Evolutionary conservation across 352 stramenopile genomes (phyloP).

Genomic region (Phytophthora litchii): DNA sequence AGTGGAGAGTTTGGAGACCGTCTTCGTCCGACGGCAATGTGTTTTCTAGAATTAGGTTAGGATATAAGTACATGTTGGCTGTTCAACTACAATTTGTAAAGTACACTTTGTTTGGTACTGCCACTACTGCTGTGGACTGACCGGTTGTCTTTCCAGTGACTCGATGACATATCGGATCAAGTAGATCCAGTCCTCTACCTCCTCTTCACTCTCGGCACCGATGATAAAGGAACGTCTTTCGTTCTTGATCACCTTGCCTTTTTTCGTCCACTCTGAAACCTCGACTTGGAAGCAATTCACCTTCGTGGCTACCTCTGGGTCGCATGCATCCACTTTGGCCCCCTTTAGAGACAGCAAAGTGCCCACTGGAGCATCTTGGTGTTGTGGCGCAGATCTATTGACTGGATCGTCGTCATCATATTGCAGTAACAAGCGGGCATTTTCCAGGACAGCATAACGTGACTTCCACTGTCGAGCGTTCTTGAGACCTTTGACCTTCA

Average conservation of each 20-base stretch:
- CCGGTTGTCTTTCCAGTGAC: conserved; percentile 68
- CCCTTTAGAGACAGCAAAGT: conserved; percentile 76
- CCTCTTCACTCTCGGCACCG: conserved; percentile 70
- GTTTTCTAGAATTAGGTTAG: no score
- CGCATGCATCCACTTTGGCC: conserved; percentile 75
- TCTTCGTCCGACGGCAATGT: no score
- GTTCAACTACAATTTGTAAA: conserved; percentile 4
- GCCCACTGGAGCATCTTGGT: conserved; percentile 37
- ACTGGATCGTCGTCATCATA: conserved; percentile 60
- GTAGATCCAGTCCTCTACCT: conserved; percentile 87
- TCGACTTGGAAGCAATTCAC: conserved; percentile 88
- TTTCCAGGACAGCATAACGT: conserved; percentile 81
- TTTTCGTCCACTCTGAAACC: conserved; percentile 85
- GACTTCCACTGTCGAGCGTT: conserved; percentile 81
- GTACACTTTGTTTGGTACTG: conserved; percentile 4
- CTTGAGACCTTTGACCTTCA: conserved; percentile 69
- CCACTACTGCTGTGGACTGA: conserved; percentile 12
- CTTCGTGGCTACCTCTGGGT: conserved; percentile 72
- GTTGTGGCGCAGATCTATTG: conserved; percentile 16
- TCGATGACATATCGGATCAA: conserved; percentile 89
- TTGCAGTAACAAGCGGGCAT: conserved; percentile 67
- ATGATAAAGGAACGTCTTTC: conserved; percentile 76
- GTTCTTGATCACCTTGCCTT: conserved; percentile 67
- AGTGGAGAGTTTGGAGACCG: no score
- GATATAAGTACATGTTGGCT: no score